Conservation (phyloP, 495 filamentous ascomycete species). For the Aspergillus wentii region DNA sequence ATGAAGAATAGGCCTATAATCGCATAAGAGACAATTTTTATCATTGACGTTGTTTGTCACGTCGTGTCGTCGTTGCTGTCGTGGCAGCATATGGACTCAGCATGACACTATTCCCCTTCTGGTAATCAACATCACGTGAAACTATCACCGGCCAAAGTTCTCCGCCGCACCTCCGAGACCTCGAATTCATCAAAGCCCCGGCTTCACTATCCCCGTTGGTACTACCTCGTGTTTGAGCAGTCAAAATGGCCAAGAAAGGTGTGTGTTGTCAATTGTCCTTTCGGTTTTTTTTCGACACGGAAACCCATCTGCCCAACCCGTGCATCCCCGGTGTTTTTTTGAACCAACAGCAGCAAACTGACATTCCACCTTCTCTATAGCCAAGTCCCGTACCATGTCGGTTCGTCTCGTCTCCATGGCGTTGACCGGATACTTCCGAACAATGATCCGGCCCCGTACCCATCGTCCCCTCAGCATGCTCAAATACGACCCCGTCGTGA, state of each 20-base stretch:
- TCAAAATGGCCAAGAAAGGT: constrained; percentile 34
- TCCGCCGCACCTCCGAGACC: neutral
- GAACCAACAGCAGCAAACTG: constrained; percentile 1
- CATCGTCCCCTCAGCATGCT: constrained; percentile 89
- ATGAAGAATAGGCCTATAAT: too few relatives aligned
- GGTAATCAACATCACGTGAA: neutral
- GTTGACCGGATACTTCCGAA: constrained; percentile 95
- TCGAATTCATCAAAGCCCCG: neutral
- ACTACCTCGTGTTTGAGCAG: too few relatives aligned
- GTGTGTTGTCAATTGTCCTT: neutral
- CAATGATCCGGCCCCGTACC: constrained; percentile 73
- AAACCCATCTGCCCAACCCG: neutral
- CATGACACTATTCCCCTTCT: too few relatives aligned
- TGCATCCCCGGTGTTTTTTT: constrained; percentile 1
- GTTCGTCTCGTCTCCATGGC: constrained; percentile 98
- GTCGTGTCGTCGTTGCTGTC: too few relatives aligned
- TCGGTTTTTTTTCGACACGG: neutral
- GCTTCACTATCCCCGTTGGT: neutral
- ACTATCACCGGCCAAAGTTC: neutral
- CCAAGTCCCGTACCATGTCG: constrained; percentile 84
- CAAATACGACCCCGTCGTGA: constrained; percentile 98
- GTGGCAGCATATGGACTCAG: too few relatives aligned
- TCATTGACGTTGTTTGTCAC: too few relatives aligned
- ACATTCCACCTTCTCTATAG: constrained; percentile 36
- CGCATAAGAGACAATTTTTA: too few relatives aligned